These are phyloP conservation scores for Rhinocladiella mackenziei DNA, from an alignment of 2,329 filamentous ascomycete species.

Conservation along the genomic window DNA sequence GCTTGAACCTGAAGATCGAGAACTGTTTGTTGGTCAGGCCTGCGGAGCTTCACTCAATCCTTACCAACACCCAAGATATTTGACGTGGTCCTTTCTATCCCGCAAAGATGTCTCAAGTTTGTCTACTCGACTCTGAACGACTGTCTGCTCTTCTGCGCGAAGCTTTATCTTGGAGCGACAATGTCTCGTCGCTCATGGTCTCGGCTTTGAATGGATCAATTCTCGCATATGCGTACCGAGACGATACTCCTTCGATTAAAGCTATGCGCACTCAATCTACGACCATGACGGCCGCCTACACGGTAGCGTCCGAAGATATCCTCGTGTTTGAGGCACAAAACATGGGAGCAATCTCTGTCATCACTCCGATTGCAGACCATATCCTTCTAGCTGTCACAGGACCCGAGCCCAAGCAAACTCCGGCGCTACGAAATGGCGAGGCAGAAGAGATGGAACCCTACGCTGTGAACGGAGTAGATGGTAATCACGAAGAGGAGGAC, in stretches of 20 bases:
- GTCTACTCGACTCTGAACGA: constrained; percentile 26
- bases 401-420: constrained; percentile 15
- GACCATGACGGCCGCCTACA: constrained; percentile 29
- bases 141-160: constrained; percentile 27
- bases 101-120: constrained; percentile 27
- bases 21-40: too few relatives aligned
- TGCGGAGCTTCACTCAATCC: too few relatives aligned
- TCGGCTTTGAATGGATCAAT: constrained; percentile 29
- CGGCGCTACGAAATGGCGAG: not conserved
- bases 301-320: constrained; percentile 27
- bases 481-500: constrained; percentile 9
- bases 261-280: constrained; percentile 29
- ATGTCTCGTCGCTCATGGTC: constrained; percentile 29
- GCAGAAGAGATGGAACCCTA: constrained; percentile 3
- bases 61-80: too few relatives aligned
- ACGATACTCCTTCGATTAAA: constrained; percentile 26
- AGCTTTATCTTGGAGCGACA: constrained; percentile 28
- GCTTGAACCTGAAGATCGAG: too few relatives aligned
- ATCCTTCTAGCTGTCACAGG: constrained; percentile 29
- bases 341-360: constrained; percentile 26
- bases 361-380: constrained; percentile 27
- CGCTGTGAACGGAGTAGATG: constrained; percentile 5
- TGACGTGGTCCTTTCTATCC: too few relatives aligned
- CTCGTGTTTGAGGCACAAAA: constrained; percentile 30
- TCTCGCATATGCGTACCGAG: constrained; percentile 28